Percentiles rank a stretch among this genome's conserved stretches.
Evolutionary conservation across 345 rosid genomes (phyloP).

Genomic region (Dimocarpus longan): DNA sequence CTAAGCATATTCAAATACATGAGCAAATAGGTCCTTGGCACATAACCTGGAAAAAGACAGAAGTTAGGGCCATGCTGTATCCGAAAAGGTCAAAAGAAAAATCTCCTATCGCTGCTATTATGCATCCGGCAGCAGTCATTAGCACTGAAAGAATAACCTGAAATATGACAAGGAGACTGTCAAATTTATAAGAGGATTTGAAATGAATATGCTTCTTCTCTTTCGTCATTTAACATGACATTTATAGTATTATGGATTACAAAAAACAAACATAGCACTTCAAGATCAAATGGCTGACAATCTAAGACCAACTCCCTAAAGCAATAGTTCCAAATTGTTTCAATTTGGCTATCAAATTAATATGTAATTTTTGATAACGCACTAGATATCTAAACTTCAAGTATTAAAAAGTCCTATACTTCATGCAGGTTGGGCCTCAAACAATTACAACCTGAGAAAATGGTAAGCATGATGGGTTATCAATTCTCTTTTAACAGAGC

Average conservation of each 20-base stretch:
- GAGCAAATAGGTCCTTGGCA: conserved; percentile 8
- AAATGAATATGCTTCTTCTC: conserved; percentile 1
- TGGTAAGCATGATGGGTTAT: neutral
- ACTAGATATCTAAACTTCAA: neutral
- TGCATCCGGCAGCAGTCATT: conserved; percentile 80
- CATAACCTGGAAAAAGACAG: conserved; percentile 88
- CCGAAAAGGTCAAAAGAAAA: conserved; percentile 91
- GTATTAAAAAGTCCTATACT: neutral
- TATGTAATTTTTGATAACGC: neutral
- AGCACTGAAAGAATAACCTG: conserved; percentile 90
- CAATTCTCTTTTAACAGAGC: neutral
- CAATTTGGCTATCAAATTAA: neutral
- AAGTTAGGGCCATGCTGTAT: conserved; percentile 86
- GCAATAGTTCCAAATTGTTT: neutral
- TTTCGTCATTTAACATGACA: neutral
- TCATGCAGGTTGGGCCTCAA: neutral
- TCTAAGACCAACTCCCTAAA: neutral
- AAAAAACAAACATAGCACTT: conserved; percentile 4
- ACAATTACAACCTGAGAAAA: neutral
- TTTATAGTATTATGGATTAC: neutral
- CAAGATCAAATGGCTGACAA: neutral
- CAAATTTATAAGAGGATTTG: neutral
- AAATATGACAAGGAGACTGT: conserved; percentile 25
- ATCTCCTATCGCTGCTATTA: conserved; percentile 92
- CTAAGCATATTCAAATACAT: neutral